Evolutionary conservation across 352 stramenopile genomes (phyloP), one percentile per base, ranked within the genome.

Genomic region (Phytophthora aleatoria): DNA sequence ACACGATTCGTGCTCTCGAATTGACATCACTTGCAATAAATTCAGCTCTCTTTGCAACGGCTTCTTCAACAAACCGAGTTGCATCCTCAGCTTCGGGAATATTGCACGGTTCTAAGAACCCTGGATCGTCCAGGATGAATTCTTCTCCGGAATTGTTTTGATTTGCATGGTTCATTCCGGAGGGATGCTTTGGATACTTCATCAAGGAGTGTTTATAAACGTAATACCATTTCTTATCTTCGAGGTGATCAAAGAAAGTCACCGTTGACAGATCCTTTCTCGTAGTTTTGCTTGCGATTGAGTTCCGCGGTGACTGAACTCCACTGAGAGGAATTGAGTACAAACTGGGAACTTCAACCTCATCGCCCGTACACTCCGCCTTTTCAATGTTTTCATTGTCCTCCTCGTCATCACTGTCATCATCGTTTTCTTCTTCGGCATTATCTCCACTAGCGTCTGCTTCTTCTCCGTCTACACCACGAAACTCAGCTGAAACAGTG

Each of bases 1-100:
- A 90, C n/a, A 89, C 79, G 26, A 85, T 65, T 50, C 64, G 58
- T 8, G 81, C 79, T 51, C 83, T 70, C 1, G 47, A 44, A 28
- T 57, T 45, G 7, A 64, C 52, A 53, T 89, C 76, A n/a, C 43
- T 54, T 13, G 63, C 52, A 15, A 87, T 36, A 57, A 90, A 92
- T n/a, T 58, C 56, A 15, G 44, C 42, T 53, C 68, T 41, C 16
- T 52, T 69, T 42, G 31, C 27, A 31, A 50, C 43, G 26, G 67
- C 67, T 6, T 67, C 50, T 27, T 67, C 62, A 39, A 78, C 26
- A 43, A 73, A 75, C 2, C 28, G 51, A 15, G 50, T 33, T 20
- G 38, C 45, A 5, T 12, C 42, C 35, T 73, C 70, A 44, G 52
- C 20, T 6, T 72, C 56, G 5, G 44, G 35, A n/a, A 50, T 6